These are phyloP conservation scores for Cladophialophora immunda DNA, from an alignment of 2,329 filamentous ascomycete genomes.

Conservation along the genomic window DNA sequence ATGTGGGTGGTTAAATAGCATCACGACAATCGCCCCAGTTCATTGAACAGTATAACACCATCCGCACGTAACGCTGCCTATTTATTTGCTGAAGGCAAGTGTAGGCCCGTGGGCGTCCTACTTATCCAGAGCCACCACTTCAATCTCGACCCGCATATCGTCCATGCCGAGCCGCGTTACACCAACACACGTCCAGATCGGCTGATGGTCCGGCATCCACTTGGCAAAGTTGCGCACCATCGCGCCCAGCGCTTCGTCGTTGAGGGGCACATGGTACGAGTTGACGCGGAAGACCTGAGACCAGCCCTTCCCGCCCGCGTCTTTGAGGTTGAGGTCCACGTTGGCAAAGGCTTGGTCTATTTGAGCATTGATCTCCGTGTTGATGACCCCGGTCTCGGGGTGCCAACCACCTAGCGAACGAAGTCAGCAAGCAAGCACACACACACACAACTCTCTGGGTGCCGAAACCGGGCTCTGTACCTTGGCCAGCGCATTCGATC, in stretches of 20 bases:
- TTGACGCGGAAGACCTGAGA: slow-evolving; percentile 62
- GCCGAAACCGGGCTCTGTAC: too few species aligned
- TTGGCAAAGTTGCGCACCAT: slow-evolving; percentile 56
- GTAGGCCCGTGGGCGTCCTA: too few species aligned
- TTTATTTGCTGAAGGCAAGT: too few species aligned
- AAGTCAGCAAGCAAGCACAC: too few species aligned
- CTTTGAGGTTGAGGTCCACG: slow-evolving; percentile 60
- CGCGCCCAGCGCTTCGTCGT: slow-evolving; percentile 54
- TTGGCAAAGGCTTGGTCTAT: slow-evolving; percentile 66
- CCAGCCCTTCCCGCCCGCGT: slow-evolving; percentile 66
- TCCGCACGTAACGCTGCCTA: too few species aligned
- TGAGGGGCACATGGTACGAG: slow-evolving; percentile 56
- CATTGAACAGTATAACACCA: too few species aligned
- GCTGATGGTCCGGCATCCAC: slow-evolving; percentile 62
- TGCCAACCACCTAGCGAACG: slow-evolving; percentile 16
- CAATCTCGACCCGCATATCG: slow-evolving; percentile 67
- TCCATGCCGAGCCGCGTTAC: slow-evolving; percentile 58
- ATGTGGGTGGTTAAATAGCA: too few species aligned
- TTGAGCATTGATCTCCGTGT: slow-evolving; percentile 41
- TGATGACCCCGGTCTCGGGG: neutral
- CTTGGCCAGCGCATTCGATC: slow-evolving; percentile 60
- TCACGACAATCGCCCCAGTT: too few species aligned
- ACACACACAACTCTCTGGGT: neutral
- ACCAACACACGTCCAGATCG: slow-evolving; percentile 64
- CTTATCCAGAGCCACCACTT: slow-evolving; percentile 50